Conservation (phyloP, 352 stramenopile species). For the Peronospora tabacina region DNA sequence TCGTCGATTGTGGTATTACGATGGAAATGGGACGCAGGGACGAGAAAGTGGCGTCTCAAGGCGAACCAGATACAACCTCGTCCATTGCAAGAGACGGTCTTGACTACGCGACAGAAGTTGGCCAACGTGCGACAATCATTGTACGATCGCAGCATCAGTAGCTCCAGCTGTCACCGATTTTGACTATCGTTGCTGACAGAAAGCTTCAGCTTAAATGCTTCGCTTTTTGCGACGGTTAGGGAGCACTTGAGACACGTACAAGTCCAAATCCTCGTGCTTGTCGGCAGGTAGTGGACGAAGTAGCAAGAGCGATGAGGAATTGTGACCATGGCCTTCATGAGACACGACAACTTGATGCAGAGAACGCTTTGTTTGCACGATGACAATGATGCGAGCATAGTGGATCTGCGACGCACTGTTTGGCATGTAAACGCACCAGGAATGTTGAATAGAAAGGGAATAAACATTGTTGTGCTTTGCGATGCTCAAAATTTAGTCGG, state of each 20-base stretch:
- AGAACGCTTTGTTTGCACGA: constrained; percentile 8
- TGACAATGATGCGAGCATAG: constrained; percentile 13
- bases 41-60: neutral
- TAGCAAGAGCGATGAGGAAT: neutral
- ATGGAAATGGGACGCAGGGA: too few species aligned
- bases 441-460: constrained; percentile 8
- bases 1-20: too few species aligned
- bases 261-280: too few species aligned
- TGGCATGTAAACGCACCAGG: constrained; percentile 13
- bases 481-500: constrained; percentile 22
- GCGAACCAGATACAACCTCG: constrained; percentile 5
- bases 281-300: too few species aligned
- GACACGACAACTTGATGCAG: constrained; percentile 19
- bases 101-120: constrained; percentile 20
- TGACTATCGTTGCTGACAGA: too few species aligned
- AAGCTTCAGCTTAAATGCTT: too few species aligned
- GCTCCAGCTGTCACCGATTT: neutral
- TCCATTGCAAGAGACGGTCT: constrained; percentile 17
- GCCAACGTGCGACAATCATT: constrained; percentile 9
- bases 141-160: neutral
- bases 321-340: constrained; percentile 19
- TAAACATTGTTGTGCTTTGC: constrained; percentile 19
- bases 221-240: too few species aligned
- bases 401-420: constrained; percentile 23
- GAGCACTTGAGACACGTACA: too few species aligned